Percentiles rank a stretch among this genome's conserved stretches.
phyloP scores from a whole-genome alignment of 306 rosid genomes.

The Alnus rubra region DNA sequence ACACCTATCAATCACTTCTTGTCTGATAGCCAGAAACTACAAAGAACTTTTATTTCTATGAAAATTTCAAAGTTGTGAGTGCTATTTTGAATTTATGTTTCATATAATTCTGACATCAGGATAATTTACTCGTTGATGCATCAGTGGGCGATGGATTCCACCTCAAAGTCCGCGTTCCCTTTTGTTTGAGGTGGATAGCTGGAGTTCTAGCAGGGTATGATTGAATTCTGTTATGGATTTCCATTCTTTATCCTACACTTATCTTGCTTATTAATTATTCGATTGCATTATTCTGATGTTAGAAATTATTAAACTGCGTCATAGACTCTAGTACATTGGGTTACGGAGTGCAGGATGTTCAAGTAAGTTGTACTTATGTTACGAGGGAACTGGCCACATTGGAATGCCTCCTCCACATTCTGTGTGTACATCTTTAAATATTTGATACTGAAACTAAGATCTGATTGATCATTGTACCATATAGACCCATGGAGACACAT shows the following conservation, averaged over 20 bases:
- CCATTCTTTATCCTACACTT: slow-evolving; percentile 9
- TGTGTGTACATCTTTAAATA: background rate
- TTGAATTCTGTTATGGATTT: slow-evolving; percentile 21
- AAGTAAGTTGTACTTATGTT: too few relatives aligned
- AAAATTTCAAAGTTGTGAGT: slow-evolving; percentile 40
- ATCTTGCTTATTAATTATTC: background rate
- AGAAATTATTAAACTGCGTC: background rate
- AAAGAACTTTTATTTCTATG: slow-evolving; percentile 29
- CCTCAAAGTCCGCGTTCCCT: slow-evolving; percentile 69
- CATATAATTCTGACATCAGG: slow-evolving; percentile 84
- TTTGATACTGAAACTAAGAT: background rate
- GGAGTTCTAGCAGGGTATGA: slow-evolving; percentile 75
- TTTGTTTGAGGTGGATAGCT: slow-evolving; percentile 86
- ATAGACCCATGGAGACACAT: background rate
- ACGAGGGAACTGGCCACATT: background rate
- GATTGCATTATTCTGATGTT: background rate
- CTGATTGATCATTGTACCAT: background rate
- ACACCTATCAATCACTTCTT: background rate
- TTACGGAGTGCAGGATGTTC: too few relatives aligned
- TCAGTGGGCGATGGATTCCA: slow-evolving; percentile 93
- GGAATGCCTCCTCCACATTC: background rate
- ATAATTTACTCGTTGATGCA: slow-evolving; percentile 85
- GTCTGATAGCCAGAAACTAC: slow-evolving; percentile 25
- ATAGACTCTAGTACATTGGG: background rate
- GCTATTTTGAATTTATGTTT: slow-evolving; percentile 61